These are phyloP conservation scores for Amoeboaphelidium occidentale DNA, from an alignment of 371 early-diverging fungal species.

Conservation along the genomic window DNA sequence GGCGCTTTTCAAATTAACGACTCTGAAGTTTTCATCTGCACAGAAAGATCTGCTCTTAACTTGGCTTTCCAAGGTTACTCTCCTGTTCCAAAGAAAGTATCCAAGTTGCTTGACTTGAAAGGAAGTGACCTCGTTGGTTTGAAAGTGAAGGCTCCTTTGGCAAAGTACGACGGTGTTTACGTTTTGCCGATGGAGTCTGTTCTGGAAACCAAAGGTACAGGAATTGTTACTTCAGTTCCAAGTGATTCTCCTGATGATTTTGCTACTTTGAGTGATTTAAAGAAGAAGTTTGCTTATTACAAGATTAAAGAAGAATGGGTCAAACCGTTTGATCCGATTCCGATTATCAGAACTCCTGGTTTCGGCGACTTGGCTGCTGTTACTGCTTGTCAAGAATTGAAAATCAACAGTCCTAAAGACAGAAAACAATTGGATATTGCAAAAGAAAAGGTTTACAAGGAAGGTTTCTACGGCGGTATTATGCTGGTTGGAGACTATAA, in stretches of 20 bases:
- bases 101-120: conserved; percentile 43
- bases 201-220: conserved; percentile 85
- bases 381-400: conserved; percentile 54
- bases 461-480: conserved; percentile 81
- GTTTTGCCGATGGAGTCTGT: conserved; percentile 93
- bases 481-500: conserved; percentile 58
- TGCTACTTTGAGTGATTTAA: conserved; percentile 42
- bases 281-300: conserved; percentile 80
- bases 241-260: conserved; percentile 95
- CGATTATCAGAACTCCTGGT: conserved; percentile 62
- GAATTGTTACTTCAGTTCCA: conserved; percentile 93
- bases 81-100: conserved; percentile 24
- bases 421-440: conserved; percentile 64
- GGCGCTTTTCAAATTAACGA: conserved; percentile 53
- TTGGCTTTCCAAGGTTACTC: conserved; percentile 71
- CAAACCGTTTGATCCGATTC: conserved; percentile 44
- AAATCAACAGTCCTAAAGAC: conserved; percentile 89
- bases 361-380: conserved; percentile 68
- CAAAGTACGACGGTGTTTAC: conserved; percentile 47
- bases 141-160: conserved; percentile 68
- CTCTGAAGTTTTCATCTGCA: conserved; percentile 60
- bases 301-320: conserved; percentile 72
- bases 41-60: conserved; percentile 82
- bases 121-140: conserved; percentile 68
- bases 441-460: conserved; percentile 89